Conservation (phyloP, 2,329 filamentous ascomycete genomes). For the Trichoderma aggressivum region DNA sequence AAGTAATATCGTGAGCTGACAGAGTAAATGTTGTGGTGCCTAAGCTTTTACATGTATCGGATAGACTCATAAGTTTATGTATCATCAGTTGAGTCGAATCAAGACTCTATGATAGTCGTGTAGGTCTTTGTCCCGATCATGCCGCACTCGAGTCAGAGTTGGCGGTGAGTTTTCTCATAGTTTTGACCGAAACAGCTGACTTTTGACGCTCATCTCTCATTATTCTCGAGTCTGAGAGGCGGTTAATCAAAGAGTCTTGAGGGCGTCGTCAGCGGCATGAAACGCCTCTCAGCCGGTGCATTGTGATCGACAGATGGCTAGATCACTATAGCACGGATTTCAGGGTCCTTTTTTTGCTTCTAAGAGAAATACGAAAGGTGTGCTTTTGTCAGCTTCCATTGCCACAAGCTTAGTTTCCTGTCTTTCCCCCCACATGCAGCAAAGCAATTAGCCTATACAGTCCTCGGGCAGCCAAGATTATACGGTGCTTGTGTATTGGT, state of each 20-base stretch:
- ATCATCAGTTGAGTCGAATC: not conserved
- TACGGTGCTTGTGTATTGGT: not conserved
- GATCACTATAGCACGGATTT: not conserved
- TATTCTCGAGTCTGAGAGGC: not conserved
- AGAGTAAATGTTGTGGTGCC: not conserved
- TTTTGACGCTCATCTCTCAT: not conserved
- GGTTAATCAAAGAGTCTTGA: not conserved
- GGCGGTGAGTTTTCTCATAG: not conserved
- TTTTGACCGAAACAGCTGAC: not conserved
- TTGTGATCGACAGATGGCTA: not conserved
- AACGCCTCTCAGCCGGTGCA: not conserved
- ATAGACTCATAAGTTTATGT: not conserved
- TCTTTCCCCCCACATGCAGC: slow-evolving; percentile 4
- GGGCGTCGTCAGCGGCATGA: not conserved
- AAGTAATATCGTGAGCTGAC: not conserved
- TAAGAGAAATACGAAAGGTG: not conserved
- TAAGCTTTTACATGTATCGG: not conserved
- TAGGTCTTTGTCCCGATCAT: not conserved
- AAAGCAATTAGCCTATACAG: slow-evolving; percentile 8
- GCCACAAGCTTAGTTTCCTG: not conserved
- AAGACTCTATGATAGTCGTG: not conserved
- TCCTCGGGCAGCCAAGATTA: not conserved
- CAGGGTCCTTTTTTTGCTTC: not conserved
- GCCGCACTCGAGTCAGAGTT: not conserved
- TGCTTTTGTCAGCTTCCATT: not conserved